A percentile compares a stretch with the other conserved stretches of the same genome.
phyloP scores from a whole-genome alignment of 2,329 filamentous ascomycete species.

The Madurella mycetomatis region DNA sequence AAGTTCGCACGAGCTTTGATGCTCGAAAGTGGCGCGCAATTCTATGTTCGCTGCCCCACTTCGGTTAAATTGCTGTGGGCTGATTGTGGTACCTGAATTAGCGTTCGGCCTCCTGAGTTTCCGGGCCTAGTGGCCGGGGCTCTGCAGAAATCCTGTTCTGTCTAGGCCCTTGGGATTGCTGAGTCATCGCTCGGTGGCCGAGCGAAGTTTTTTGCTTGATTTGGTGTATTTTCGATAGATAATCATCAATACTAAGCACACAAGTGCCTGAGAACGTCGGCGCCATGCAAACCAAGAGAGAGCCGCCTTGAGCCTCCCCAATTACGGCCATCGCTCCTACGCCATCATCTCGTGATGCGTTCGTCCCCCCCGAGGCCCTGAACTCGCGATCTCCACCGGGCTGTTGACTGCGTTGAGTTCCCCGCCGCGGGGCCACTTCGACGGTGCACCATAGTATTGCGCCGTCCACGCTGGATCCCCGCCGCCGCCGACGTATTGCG shows the following conservation, averaged over 20 bases:
- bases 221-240: too few species aligned
- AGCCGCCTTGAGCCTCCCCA: too few species aligned
- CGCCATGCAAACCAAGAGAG: not conserved
- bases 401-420: not conserved
- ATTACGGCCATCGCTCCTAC: not conserved
- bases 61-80: constrained; percentile 14
- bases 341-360: constrained; percentile 6
- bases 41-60: constrained; percentile 2
- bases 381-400: not conserved
- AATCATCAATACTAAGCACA: too few species aligned
- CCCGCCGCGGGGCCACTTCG: not conserved
- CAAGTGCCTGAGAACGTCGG: not conserved
- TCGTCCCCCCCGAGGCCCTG: not conserved
- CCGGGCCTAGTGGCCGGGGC: too few species aligned
- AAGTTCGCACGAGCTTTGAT: not conserved
- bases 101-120: not conserved
- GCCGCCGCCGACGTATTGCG: not conserved
- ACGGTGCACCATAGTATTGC: not conserved
- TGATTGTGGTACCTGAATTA: not conserved
- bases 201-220: too few species aligned
- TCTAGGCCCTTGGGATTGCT: too few species aligned
- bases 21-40: not conserved
- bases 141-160: too few species aligned
- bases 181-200: too few species aligned
- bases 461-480: not conserved